Base-by-base conservation (phyloP, 2,329 filamentous ascomycete species). In the Fusarium stilboides region DNA sequence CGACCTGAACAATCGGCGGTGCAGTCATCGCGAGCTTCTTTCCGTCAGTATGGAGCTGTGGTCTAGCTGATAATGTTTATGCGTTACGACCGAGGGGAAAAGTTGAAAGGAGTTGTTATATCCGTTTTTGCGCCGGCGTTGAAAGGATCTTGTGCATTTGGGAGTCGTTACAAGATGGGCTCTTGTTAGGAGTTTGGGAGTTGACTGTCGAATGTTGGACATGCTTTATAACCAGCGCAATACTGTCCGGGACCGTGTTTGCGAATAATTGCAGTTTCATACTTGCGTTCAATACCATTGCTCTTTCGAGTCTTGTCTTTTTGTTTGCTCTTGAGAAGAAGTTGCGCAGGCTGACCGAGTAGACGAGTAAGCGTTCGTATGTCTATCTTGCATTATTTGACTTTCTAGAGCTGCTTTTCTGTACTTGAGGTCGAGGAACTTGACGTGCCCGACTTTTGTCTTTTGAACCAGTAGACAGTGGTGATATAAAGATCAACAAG, bases 1-100 rank as follows among this genome's bases (percentile, higher is more conserved):
- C 45, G 57, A 13, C 64, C 63, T 33, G 66, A 70, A 13, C 67
- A 70, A 19, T 70, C 67, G 31, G 50, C 59, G n/a, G 50, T 51
- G 14, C 67, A 59, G 15, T 70, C 67, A 10, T 70, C 67, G 46
- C 57, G 67, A 5, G 67, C 67, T 34, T 70, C 67, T 20, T 49
- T 50, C 15, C 52, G 67, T 4, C 64, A 63, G 5, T 70, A 70
- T 19, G 67, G 67, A n/a, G 53, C 67, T 28, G 50, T 70, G 37
- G 53, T 64, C 20, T 70, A 50, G 31, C 4, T 42, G 46, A 5
- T 26, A 9, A 46, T 55, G 34, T 24, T 20, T 46, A 46, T 49
- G 33, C 39, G 17, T 45, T 20, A 45, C 14, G 51, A 17, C 9
- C 10, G 3, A 22, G n/a, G 20, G 8, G 42, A 62, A 69, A 62